phyloP scores from a whole-genome alignment of 1,284 basidiomycete genomes.

The Malassezia slooffiae region DNA sequence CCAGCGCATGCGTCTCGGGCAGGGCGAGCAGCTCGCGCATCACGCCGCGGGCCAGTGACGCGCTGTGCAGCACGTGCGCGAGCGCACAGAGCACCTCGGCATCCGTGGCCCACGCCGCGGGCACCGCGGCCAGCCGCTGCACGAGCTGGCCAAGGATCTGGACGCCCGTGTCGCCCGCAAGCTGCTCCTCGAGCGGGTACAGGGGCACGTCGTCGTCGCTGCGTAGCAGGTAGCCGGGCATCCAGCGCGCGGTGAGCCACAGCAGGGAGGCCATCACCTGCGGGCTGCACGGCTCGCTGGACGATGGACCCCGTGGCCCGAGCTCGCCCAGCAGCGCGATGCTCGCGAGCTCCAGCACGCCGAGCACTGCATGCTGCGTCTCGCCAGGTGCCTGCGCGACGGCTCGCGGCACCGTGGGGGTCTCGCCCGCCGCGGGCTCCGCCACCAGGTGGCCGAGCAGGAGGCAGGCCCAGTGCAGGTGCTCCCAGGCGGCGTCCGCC shows the following conservation, averaged over 20 bases:
- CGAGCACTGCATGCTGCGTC: slow-evolving; percentile 16
- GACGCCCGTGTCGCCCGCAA: slow-evolving; percentile 20
- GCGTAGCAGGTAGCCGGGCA: slow-evolving; percentile 29
- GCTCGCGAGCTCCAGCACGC: slow-evolving; percentile 23
- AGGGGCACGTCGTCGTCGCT: slow-evolving; percentile 18
- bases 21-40: slow-evolving; percentile 27
- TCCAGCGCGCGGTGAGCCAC: slow-evolving; percentile 38
- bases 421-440: slow-evolving; percentile 28
- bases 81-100: slow-evolving; percentile 29
- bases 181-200: slow-evolving; percentile 16
- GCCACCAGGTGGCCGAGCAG: slow-evolving; percentile 32
- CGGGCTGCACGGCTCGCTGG: slow-evolving; percentile 26
- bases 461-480: slow-evolving; percentile 35
- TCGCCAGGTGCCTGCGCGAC: slow-evolving; percentile 8
- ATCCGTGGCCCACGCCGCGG: slow-evolving; percentile 30
- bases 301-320: slow-evolving; percentile 16
- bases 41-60: slow-evolving; percentile 24
- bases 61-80: slow-evolving; percentile 22
- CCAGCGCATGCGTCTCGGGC: slow-evolving; percentile 25
- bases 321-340: slow-evolving; percentile 26
- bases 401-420: slow-evolving; percentile 24
- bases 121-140: slow-evolving; percentile 13
- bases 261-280: slow-evolving; percentile 32
- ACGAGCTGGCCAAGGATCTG: slow-evolving; percentile 23
- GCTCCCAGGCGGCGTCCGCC: slow-evolving; percentile 33